Evolutionary conservation across 495 filamentous ascomycete genomes (phyloP).

Genomic region (Mytilinidion resinicola): DNA sequence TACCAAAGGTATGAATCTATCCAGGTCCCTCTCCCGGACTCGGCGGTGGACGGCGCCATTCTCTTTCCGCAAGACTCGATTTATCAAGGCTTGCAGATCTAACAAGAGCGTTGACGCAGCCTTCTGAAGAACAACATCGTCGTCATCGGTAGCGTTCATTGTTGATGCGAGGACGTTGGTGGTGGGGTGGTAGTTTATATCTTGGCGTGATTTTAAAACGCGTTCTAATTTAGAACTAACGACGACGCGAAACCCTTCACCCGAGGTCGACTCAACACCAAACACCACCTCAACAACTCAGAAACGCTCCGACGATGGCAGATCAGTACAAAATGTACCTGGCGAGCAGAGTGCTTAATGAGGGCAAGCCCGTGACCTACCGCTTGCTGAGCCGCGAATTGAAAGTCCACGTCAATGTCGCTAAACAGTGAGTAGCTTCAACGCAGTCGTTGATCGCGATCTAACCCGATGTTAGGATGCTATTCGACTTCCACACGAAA

Average conservation of each 20-base stretch:
- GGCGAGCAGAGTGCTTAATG: constrained; percentile 67
- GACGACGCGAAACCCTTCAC: constrained; percentile 18
- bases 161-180: neutral
- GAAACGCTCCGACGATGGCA: constrained; percentile 39
- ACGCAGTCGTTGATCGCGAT: neutral
- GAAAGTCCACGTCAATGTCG: constrained; percentile 72
- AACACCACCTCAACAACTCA: constrained; percentile 32
- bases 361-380: constrained; percentile 77
- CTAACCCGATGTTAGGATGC: constrained; percentile 56
- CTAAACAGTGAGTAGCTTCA: constrained; percentile 62
- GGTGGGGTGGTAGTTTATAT: neutral
- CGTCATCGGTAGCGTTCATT: constrained; percentile 33
- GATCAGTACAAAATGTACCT: constrained; percentile 64
- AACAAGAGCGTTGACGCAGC: constrained; percentile 26
- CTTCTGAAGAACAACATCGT: constrained; percentile 32
- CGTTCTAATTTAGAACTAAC: constrained; percentile 8
- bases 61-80: constrained; percentile 24
- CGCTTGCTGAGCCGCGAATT: constrained; percentile 70
- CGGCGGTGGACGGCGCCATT: constrained; percentile 17
- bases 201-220: too few relatives aligned
- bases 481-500: constrained; percentile 76
- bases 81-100: constrained; percentile 26
- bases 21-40: constrained; percentile 28
- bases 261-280: constrained; percentile 40
- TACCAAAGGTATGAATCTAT: constrained; percentile 31